Conservation (phyloP, 192 early-diverging fungal genomes). For the Powellomyces hirtus region DNA sequence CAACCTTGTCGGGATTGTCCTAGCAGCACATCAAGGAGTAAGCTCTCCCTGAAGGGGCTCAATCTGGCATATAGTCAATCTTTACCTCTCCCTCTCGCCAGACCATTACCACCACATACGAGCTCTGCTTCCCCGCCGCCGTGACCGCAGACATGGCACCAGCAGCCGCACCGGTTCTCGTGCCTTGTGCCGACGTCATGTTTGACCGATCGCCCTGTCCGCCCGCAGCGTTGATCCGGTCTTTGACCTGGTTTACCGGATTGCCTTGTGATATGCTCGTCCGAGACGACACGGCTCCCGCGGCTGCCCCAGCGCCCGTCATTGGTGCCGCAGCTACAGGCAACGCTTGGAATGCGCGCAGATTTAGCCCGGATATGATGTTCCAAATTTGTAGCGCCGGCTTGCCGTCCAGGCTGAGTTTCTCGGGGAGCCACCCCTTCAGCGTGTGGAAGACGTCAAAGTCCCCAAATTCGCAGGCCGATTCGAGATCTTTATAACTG, state of each 20-base stretch:
- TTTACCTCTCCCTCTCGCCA: constrained; percentile 34
- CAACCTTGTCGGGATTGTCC: constrained; percentile 38
- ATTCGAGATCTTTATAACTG: constrained; percentile 42
- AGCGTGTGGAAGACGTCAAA: constrained; percentile 49
- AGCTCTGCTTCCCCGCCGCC: constrained; percentile 13
- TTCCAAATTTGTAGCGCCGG: constrained; percentile 10
- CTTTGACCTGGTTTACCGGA: constrained; percentile 8
- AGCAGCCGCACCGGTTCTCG: neutral
- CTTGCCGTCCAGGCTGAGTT: constrained; percentile 27
- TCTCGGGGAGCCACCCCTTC: constrained; percentile 54
- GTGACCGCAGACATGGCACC: neutral
- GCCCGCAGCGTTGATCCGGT: neutral
- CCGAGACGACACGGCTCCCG: neutral
- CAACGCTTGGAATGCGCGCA: constrained; percentile 7
- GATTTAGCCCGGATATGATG: constrained; percentile 24
- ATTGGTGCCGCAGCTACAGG: neutral
- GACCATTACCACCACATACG: constrained; percentile 34
- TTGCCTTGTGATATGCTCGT: constrained; percentile 1
- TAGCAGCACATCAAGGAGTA: neutral
- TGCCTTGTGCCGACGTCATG: constrained; percentile 6
- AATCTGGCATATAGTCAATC: neutral
- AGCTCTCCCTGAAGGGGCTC: neutral
- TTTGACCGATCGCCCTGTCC: constrained; percentile 15
- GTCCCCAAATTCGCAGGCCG: constrained; percentile 46
- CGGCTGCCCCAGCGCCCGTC: neutral